Evolutionary conservation across 257 asterid genomes (phyloP), one percentile per base, ranked within the genome.

Genomic region (Jaltomata sinuosa): DNA sequence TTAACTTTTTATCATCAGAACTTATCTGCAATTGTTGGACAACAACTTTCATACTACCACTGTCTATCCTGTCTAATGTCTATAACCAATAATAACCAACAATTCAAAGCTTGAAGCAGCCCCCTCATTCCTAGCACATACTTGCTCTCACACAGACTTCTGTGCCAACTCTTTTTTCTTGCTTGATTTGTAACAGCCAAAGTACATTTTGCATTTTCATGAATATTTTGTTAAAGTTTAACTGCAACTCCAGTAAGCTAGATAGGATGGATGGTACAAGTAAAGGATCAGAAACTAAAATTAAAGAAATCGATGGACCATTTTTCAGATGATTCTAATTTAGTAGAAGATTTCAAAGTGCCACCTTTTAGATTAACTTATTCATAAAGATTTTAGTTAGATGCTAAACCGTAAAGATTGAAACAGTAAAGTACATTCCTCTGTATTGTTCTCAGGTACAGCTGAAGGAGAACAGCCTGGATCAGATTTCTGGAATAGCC

Each of bases 401-500:
- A 32, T 27, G 42, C 42, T 16, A 76, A 8, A 49, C 42, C 2
- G 27, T 15, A 47, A 27, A 76, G 61, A 76, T 27, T 27, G 15
- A 21, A 81, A 22, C 25, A 38, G 55, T 81, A 64, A 80, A 27
- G 76, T 59, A 22, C 57, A 76, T 55, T 71, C 45, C 67, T 62
- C 50, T 68, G 42, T 52, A 67, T 29, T 59, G 77, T 36, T 32
- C 47, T 64, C 83, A 80, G 88, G 88, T 86, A 54, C 89, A 84
- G 92, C 79, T 80, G 89, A 84, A 83, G 89, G 83, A 59, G 88
- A 89, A 81, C 87, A 82, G 31, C 38, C 87, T 36, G 88, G 83
- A 49, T 65, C 87, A 57, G 77, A 83, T 50, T 87, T 84, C 81
- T 19, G 89, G 88, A 83, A 83, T 82, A 88, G 86, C 59, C 83